phyloP scores from a whole-genome alignment of 1,139 yeast species.

The Debaryomyces nepalensis region DNA sequence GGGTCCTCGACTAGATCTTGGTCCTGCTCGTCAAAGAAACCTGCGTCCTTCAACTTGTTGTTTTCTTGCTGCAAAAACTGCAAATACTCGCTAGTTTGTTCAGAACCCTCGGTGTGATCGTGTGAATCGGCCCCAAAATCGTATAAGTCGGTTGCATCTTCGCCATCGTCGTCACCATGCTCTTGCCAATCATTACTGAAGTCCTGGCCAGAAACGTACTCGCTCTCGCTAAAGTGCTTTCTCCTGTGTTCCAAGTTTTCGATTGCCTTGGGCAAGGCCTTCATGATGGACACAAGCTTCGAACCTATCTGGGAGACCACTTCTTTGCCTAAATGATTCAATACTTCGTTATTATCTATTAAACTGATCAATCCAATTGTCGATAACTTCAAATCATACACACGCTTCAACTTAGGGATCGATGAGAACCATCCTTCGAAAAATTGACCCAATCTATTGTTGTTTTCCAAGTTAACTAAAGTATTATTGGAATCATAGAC shows the following conservation, averaged over 20 bases:
- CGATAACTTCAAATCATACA: conserved; percentile 80
- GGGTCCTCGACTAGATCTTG: conserved; percentile 81
- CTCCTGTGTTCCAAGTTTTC: conserved; percentile 65
- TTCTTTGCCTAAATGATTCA: conserved; percentile 21
- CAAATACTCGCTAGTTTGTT: conserved; percentile 38
- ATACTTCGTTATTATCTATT: conserved; percentile 32
- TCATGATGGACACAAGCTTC: conserved; percentile 54
- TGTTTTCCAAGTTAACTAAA: conserved; percentile 54
- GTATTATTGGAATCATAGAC: conserved; percentile 65
- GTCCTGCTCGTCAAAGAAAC: conserved; percentile 48
- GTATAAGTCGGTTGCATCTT: conserved; percentile 25
- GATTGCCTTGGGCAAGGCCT: conserved; percentile 72
- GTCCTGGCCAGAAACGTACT: conserved; percentile 22
- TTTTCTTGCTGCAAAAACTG: conserved; percentile 50
- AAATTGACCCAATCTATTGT: conserved; percentile 51
- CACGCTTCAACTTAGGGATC: conserved; percentile 66
- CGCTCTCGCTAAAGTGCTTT: conserved; percentile 50
- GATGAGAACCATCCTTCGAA: conserved; percentile 70
- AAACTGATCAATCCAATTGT: conserved; percentile 67
- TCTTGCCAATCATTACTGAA: conserved; percentile 33
- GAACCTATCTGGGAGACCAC: conserved; percentile 41
- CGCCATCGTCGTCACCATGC: conserved; percentile 29
- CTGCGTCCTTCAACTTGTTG: conserved; percentile 40
- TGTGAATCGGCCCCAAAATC: background rate
- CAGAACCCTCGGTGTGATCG: conserved; percentile 19